Evolutionary conservation across 2,329 filamentous ascomycete genomes (phyloP), one percentile per base, ranked within the genome.

Genomic region (Monosporascus sp.): DNA sequence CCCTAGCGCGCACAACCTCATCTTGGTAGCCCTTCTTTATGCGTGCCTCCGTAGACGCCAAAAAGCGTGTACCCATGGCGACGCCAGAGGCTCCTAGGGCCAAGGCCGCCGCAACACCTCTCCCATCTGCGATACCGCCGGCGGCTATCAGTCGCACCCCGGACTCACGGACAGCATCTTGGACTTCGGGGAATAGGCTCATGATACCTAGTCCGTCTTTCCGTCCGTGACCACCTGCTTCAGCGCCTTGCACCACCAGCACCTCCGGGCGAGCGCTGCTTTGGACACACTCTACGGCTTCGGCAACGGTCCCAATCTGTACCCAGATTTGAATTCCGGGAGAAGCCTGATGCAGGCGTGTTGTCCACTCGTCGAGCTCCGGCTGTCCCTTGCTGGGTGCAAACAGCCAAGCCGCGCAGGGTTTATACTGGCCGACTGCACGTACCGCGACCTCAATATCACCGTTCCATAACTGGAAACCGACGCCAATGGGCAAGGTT

Each of bases 61-160:
- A 74, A 52, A 87, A 84, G 7, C 83, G 74, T 1, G 85, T 88
- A 0, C 86, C 86, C 72, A 89, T 75, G 0, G 75, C 80, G 0
- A 77, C 74, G 0, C 81, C 85, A 0, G 70, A 65, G 1, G 80
- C 79, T 0, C 81, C 80, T 1, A 83, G 69, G 1, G 71, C 65
- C 14, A 82, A 63, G 2, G 76, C 75, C 0, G 79, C 78, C 6
- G 75, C 75, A 0, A 75, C 68, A 0, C 78, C 78, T 20, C 78
- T 67, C 0, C 78, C 78, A 53, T 83, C 79, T 0, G 71, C 68
- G 25, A 83, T 75, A 1, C 79, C 79, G 3, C 80, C 80, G 0
- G 79, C 77, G 2, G 78, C 79, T 15, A 83, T 53, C 0, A 82
- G 55, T 0, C 75, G 67, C 2, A 80, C 75, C 9, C 43, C 24